Evolutionary conservation across 2,329 filamentous ascomycete genomes (phyloP), one percentile per base, ranked within the genome.

Genomic region (Cyanodermella asteris): DNA sequence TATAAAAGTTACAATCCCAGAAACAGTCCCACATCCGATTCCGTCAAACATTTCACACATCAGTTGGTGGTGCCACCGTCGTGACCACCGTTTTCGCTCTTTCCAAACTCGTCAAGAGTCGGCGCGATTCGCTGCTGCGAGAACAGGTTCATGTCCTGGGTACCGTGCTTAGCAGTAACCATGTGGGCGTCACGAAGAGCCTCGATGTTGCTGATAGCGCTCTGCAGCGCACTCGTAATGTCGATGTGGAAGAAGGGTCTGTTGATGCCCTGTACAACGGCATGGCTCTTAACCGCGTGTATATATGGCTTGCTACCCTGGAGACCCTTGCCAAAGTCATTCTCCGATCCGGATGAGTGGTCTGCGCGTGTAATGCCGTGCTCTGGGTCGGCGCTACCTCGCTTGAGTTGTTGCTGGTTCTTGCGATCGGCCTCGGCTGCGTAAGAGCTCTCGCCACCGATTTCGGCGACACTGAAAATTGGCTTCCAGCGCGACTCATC

Each of bases 231-330:
- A 40, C 72, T 81, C 4, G 78, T 87, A 25, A 94, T 51, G 45
- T 94, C 87, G 26, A 91, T 66, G 44, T 97, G 87, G 63, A 97
- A 94, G 36, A 93, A 63, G 4, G 87, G 84, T 37, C 77, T 56
- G 47, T 91, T 87, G 33, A 90, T 53, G n/a, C 84, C 77, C 36
- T 82, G 73, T 10, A 94, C 70, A 4, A 77, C 61, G 2, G 74
- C 71, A 15, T 64, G 48, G 36, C 44, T 50, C 15, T 34, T 36
- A 44, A 16, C 36, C 36, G 24, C 33, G 29, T 20, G 35, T 9
- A 25, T 38, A 34, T 56, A 56, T 3, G 48, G 60, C 36, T 55
- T 60, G 39, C 59, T 58, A 28, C 47, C 52, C 17, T 43, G 44
- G 18, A 56, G 42, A 30, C 55, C 53, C 32, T 55, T 55, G 28